phyloP scores from a whole-genome alignment of 1,284 basidiomycete genomes.

The Puccinia novopanici region DNA sequence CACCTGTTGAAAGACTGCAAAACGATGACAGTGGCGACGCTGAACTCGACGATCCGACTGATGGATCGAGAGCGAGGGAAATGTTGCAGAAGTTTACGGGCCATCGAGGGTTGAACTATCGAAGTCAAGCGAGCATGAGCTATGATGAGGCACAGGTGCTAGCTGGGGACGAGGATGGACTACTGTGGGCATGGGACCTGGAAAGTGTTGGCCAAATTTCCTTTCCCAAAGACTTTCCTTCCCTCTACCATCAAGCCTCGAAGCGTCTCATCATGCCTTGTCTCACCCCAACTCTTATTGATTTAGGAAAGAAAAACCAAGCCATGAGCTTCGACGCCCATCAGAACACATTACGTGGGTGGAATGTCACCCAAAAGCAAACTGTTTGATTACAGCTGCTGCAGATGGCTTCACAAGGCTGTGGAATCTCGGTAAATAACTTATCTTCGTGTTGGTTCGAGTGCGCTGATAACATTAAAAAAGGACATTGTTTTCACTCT shows the following conservation, averaged over 20 bases:
- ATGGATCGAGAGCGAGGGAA: conserved; percentile 83
- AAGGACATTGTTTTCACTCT: too few species aligned
- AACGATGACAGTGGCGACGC: conserved; percentile 76
- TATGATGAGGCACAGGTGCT: conserved; percentile 76
- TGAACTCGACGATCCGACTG: conserved; percentile 80
- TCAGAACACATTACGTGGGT: conserved; percentile 83
- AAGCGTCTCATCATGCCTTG: not conserved
- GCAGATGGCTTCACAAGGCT: conserved; percentile 63
- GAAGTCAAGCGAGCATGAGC: conserved; percentile 79
- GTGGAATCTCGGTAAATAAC: conserved; percentile 50
- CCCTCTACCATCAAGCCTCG: too few species aligned
- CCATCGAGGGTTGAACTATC: conserved; percentile 72
- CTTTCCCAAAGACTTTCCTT: not conserved
- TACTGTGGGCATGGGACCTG: conserved; percentile 87
- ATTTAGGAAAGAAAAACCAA: conserved; percentile 67
- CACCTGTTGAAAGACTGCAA: conserved; percentile 72
- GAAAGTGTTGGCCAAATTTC: conserved; percentile 69
- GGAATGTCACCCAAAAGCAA: conserved; percentile 77
- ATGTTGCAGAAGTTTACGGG: conserved; percentile 82
- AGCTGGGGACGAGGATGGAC: conserved; percentile 84
- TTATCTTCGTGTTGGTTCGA: too few species aligned
- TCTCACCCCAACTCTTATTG: not conserved
- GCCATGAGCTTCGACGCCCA: conserved; percentile 73
- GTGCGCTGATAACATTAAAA: too few species aligned
- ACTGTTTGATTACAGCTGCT: conserved; percentile 81